Base-by-base conservation (phyloP, 306 rosid species). In the Lathyrus tuberosus region DNA sequence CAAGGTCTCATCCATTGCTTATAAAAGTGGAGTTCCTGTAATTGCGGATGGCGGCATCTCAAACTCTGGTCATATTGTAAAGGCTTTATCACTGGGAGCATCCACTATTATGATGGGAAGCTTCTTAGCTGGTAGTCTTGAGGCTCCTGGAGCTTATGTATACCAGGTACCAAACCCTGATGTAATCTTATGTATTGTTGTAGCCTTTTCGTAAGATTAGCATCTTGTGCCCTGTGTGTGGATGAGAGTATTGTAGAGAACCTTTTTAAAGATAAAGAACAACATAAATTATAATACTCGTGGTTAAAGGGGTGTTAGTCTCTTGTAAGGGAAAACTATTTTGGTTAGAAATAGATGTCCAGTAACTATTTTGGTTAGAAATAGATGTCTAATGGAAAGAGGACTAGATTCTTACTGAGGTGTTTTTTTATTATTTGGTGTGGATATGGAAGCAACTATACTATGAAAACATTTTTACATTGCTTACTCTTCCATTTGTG, bases 61-160 rank as follows among this genome's bases (percentile, higher is more conserved):
- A 24, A 81, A 86, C 67, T 92, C 98, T 77, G 96, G 96, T 28
- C 98, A 89, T 71, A 73, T 92, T 74, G 96, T 92, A 1, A 92
- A 92, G 86, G 96, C 96, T 75, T 80, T 92, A 71, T 74, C 82
- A 8, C 81, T 92, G 57, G 96, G 98, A 35, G 98, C 95, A 30
- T 92, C 98, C 8, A 92, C 96, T 33, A 89, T 89, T 49, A 92
- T 92, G 98, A 89, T 92, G 98, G 98, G 98, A 69, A 88, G 96
- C 78, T 92, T 89, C 80, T 85, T 92, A 75, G 96, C 96, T n/a
- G n/a, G n/a, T n/a, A n/a, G n/a, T n/a, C n/a, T n/a, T n/a, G n/a
- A n/a, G n/a, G n/a, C n/a, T n/a, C 98, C 98, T 2, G 98, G 98
- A 31, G 77, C 90, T 71, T 93, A 85, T 53, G 89, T 44, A 62